Base-by-base conservation (phyloP, 1,139 yeast species). In the Blastobotrys illinoisensis region DNA sequence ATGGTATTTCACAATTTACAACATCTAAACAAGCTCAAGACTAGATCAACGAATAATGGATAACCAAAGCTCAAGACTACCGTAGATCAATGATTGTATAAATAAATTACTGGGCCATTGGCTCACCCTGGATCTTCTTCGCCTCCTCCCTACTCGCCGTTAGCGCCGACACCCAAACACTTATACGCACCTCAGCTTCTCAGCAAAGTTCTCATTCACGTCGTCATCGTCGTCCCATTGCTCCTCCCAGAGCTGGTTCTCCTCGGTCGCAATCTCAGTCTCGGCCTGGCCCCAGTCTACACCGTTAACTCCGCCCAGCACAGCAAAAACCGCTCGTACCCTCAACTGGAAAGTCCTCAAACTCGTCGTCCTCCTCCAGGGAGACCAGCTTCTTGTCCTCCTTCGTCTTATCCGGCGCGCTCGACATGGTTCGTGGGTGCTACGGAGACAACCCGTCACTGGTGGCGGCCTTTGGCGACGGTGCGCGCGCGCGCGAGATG, bases 171-270 rank as follows among this genome's bases (percentile, higher is more conserved):
- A 2, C 13, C 32, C 21, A 14, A 49, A 7, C 16, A 13, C 46
- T 26, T 19, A 46, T 53, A 64, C 84, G 55, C 71, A 74, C 78
- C 84, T 80, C 68, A 90, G 77, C 64, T 79, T 82, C 58, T 78
- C 79, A 28, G 93, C 82, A 70, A 90, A 90, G 60, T 87, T 88
- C 68, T 88, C 97, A 60, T 86, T 91, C 55, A 85, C 85, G 65
- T 89, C 96, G 45, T 72, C 93, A 49, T 74, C 95, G 67, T 88
- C 97, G 64, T 90, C 97, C 97, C 97, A 90, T 68, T 88, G 91
- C 70, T 90, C 96, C 67, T 90, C 96, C 97, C 97, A 90, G 56
- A 89, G 79, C 60, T 82, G 74, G 62, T 74, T 74, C 58, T 67
- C 69, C 50, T 50, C 73, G 20, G 63, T 62, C 32, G 68, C 64